phyloP scores from a whole-genome alignment of 176 grass and related monocot species.

The Aegilops sharonensis region DNA sequence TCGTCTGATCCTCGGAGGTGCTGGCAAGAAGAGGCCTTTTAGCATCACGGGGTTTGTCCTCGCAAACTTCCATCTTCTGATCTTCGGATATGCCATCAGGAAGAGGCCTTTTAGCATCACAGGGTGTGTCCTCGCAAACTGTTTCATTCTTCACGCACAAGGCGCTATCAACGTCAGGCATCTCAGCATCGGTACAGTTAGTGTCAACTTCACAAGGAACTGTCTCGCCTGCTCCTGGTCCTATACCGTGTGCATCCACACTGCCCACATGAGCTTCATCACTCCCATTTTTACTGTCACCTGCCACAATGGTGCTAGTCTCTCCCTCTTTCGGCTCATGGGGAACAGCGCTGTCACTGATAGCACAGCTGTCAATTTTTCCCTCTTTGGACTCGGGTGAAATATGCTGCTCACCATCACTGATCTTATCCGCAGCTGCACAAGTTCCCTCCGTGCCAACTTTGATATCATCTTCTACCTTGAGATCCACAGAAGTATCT shows the following conservation, averaged over 20 bases:
- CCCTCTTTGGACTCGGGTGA: background rate
- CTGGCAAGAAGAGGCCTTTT: conserved; percentile 15
- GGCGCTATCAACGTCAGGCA: background rate
- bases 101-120: conserved; percentile 14
- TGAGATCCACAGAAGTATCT: conserved; percentile 4
- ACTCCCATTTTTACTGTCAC: background rate
- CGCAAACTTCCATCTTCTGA: background rate
- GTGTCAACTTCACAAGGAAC: conserved; percentile 22
- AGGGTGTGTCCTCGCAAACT: background rate
- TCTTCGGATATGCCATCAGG: background rate
- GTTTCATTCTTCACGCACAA: background rate
- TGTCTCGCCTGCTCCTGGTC: background rate
- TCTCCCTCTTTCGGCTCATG: conserved; percentile 9
- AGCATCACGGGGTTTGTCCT: background rate
- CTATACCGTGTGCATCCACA: background rate
- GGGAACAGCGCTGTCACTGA: background rate
- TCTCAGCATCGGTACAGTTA: conserved; percentile 21
- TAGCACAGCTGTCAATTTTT: background rate
- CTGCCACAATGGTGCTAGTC: background rate
- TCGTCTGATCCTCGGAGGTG: background rate
- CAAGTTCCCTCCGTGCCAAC: background rate
- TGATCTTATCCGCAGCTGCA: background rate
- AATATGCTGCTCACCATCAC: conserved; percentile 14
- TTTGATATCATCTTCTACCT: conserved; percentile 9
- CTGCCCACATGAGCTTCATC: background rate